These are phyloP conservation scores for Cyberlindnera bimundalis DNA, from an alignment of 805 yeast species.

Conservation along the genomic window DNA sequence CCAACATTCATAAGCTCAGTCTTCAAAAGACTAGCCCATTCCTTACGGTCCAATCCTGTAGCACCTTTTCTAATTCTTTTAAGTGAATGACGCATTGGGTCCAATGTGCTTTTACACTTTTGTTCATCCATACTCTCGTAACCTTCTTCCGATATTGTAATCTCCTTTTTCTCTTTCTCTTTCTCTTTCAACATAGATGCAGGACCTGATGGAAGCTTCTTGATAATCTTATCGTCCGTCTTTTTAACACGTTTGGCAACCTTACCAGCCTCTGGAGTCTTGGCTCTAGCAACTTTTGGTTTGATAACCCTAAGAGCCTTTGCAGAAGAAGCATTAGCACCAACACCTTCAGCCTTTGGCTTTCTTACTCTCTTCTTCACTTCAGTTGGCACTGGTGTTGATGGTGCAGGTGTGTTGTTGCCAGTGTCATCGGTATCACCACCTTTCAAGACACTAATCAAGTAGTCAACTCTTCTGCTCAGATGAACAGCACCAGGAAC, in stretches of 20 bases:
- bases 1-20: conserved; percentile 72
- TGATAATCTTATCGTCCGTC: conserved; percentile 9
- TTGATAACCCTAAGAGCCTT: conserved; percentile 16
- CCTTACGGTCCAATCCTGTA: conserved; percentile 68
- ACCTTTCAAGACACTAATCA: conserved; percentile 67
- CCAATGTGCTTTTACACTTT: conserved; percentile 55
- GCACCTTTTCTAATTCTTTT: conserved; percentile 66
- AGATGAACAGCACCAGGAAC: conserved; percentile 92
- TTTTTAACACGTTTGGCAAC: conserved; percentile 21
- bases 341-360: conserved; percentile 24
- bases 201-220: conserved; percentile 11
- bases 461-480: conserved; percentile 86
- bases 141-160: conserved; percentile 39
- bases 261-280: conserved; percentile 27
- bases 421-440: conserved; percentile 36
- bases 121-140: conserved; percentile 79
- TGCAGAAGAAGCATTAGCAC: conserved; percentile 8
- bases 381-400: conserved; percentile 28
- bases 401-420: conserved; percentile 28
- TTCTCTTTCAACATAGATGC: conserved; percentile 5
- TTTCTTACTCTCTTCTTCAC: conserved; percentile 26
- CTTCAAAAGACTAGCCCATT: conserved; percentile 70
- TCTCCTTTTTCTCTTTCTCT: conserved; percentile 5
- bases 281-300: conserved; percentile 13
- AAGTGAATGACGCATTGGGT: conserved; percentile 65